Evolutionary conservation across 139 green algal species (phyloP).

Genomic region (Limnomonas spitsbergensis): DNA sequence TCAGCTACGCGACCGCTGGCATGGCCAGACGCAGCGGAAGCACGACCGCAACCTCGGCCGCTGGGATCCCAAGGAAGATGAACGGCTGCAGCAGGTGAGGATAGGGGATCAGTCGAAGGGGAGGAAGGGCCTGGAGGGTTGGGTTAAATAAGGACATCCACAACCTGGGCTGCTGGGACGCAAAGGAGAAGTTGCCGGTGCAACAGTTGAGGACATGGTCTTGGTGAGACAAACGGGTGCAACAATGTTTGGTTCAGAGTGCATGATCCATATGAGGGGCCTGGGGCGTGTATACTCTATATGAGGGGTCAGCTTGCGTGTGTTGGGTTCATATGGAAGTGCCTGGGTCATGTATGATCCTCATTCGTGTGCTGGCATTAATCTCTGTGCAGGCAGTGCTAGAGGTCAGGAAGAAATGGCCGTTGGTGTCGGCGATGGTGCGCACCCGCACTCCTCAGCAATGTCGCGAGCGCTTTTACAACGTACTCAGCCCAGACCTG

Average conservation of each 20-base stretch:
- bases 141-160: too few species aligned
- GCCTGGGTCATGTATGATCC: background rate
- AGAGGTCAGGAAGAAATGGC: constrained; percentile 19
- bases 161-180: background rate
- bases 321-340: background rate
- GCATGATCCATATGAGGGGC: too few species aligned
- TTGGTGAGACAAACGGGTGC: background rate
- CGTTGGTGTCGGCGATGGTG: constrained; percentile 6
- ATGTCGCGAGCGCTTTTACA: constrained; percentile 42
- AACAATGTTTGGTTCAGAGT: too few species aligned
- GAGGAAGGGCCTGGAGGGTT: too few species aligned
- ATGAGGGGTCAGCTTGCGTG: background rate
- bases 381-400: constrained; percentile 14
- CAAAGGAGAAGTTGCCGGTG: background rate
- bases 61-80: constrained; percentile 27
- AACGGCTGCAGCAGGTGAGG: constrained; percentile 25
- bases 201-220: background rate
- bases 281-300: too few species aligned
- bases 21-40: constrained; percentile 19
- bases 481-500: constrained; percentile 25
- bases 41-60: constrained; percentile 8
- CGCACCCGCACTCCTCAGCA: constrained; percentile 33
- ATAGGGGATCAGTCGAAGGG: too few species aligned
- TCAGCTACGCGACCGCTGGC: constrained; percentile 37
- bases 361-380: background rate